phyloP scores from a whole-genome alignment of 345 rosid genomes.

The Aethionema arabicum region DNA sequence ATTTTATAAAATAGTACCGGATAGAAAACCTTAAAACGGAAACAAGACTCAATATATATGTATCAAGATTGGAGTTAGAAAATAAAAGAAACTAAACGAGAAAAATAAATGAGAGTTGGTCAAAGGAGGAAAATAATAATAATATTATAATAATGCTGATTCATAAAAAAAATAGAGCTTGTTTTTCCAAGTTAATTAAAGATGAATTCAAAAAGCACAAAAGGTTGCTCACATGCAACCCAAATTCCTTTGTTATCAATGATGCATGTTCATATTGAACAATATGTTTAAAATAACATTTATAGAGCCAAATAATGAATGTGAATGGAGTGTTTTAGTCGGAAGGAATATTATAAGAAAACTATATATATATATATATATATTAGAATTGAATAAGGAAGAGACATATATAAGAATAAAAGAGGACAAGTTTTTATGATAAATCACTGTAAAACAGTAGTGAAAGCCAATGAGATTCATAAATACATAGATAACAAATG shows the following conservation, averaged over 20 bases:
- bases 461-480: conserved; percentile 17
- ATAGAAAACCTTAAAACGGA: conserved; percentile 10
- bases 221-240: conserved; percentile 41
- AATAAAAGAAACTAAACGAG: conserved; percentile 23
- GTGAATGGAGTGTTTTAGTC: conserved; percentile 24
- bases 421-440: conserved; percentile 3
- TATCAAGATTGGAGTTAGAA: conserved; percentile 16
- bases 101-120: conserved; percentile 34
- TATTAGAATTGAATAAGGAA: conserved; percentile 7
- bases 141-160: too few relatives aligned
- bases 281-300: neutral
- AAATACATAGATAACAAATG: conserved; percentile 3
- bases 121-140: conserved; percentile 33
- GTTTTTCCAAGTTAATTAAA: conserved; percentile 33
- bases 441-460: conserved; percentile 1
- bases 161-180: conserved; percentile 35
- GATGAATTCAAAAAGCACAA: conserved; percentile 33
- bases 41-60: conserved; percentile 34
- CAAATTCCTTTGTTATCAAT: conserved; percentile 41
- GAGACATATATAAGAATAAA: conserved; percentile 15
- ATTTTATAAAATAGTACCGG: too few relatives aligned
- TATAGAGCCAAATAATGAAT: neutral
- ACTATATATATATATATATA: conserved; percentile 1
- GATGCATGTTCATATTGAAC: conserved; percentile 23
- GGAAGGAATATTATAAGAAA: neutral